Evolutionary conservation across 1,284 basidiomycete species (phyloP), one percentile per base, ranked within the genome.

Genomic region (Tausonia pullulans): DNA sequence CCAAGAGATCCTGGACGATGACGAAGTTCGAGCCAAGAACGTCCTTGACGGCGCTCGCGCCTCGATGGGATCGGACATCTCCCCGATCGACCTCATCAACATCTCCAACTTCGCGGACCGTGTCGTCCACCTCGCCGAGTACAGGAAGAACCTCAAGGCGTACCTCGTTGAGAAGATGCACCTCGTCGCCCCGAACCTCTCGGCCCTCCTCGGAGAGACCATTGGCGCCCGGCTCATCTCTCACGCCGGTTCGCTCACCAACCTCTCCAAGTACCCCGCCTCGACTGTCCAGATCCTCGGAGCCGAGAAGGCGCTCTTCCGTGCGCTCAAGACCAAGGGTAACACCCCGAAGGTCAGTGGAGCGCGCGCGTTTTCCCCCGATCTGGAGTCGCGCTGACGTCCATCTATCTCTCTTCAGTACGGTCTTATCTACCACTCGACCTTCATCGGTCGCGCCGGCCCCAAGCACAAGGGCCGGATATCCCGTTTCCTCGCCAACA

Each of bases 141-240:
- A 98, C 81, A 86, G 95, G 72, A 91, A 93, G 79, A 90, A 87
- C 62, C 82, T 99, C 69, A 83, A 92, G 68, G 81, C 84, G 56
- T 98, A 98, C 76, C 81, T 98, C 45, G 79, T 89, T 60, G 94
- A 98, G 79, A 98, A 98, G 80, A 99, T 98, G 95, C 93, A 95
- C 78, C 83, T 87, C 60, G 94, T 98, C 67, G 95, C 95, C 6
- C 95, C 95, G 5, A 97, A 92, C 77, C 78, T 98, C 70, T 93
- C 94, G 0, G 93, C 93, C 9, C 81, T 98, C 67, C 84, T 98
- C 44, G 95, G 95, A 57, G 95, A 98, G 78, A 85, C 94, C 65
- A 92, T 98, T 70, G 93, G 92, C 60, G 95, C 95, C 8, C 83
- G 95, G 63, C 79, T 98, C 66, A 98, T 98, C 81, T 90, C 88